Percentiles rank a stretch among this genome's conserved stretches.
These are phyloP conservation scores for Annona cherimola DNA, from an alignment of 164 flowering plant species.

Conservation along the genomic window DNA sequence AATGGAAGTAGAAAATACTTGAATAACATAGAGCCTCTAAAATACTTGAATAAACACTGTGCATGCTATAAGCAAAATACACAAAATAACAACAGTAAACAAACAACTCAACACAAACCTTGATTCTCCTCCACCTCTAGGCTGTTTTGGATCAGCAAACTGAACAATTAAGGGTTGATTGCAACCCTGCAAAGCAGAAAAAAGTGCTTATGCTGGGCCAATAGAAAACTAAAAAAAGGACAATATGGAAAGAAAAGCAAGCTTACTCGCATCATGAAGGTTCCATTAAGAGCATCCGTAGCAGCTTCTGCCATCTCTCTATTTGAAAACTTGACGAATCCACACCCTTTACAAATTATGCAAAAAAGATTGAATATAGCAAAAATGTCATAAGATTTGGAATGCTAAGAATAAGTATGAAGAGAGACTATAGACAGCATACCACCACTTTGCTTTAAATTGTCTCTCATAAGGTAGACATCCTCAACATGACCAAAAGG, in stretches of 20 bases:
- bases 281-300: conserved; percentile 71
- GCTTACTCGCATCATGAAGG: conserved; percentile 65
- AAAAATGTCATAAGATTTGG: neutral
- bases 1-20: too few species aligned
- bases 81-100: neutral
- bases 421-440: conserved; percentile 15
- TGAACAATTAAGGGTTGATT: conserved; percentile 89
- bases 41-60: neutral
- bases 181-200: conserved; percentile 56
- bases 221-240: neutral
- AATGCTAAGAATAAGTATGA: neutral
- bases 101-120: conserved; percentile 38
- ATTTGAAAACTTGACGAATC: conserved; percentile 58
- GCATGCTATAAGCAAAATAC: neutral
- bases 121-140: conserved; percentile 63
- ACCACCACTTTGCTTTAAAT: conserved; percentile 90
- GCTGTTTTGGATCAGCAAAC: conserved; percentile 98
- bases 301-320: conserved; percentile 93
- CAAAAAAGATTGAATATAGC: neutral
- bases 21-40: too few species aligned
- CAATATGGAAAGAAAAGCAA: neutral
- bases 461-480: conserved; percentile 97
- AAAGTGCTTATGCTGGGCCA: neutral
- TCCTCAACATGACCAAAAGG: conserved; percentile 95
- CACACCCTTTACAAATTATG: conserved; percentile 56